phyloP scores from a whole-genome alignment of 2,329 filamentous ascomycete species.

The Apiospora sp. region DNA sequence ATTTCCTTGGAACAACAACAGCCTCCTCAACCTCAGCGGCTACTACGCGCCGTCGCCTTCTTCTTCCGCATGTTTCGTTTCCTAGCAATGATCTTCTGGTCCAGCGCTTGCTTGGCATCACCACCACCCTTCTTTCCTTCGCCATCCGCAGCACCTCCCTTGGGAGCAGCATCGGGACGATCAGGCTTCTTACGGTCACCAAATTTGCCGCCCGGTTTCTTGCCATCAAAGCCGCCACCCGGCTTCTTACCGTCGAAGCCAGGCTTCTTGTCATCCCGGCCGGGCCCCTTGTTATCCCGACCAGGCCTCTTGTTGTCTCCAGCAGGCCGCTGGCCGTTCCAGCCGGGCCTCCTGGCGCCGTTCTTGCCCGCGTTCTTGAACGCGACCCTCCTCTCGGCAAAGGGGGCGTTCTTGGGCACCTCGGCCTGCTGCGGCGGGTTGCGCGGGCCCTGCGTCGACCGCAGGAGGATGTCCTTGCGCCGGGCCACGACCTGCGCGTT shows the following conservation, averaged over 20 bases:
- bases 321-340: not conserved
- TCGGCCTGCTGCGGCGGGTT: slow-evolving; percentile 30
- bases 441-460: slow-evolving; percentile 37
- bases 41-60: slow-evolving; percentile 50
- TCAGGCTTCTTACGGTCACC: slow-evolving; percentile 20
- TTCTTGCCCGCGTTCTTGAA: slow-evolving; percentile 5
- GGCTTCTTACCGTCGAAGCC: slow-evolving; percentile 23
- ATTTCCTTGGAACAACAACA: not conserved
- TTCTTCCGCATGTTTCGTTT: slow-evolving; percentile 83
- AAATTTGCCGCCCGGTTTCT: slow-evolving; percentile 11
- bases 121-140: slow-evolving; percentile 38
- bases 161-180: slow-evolving; percentile 12
- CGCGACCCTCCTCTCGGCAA: not conserved
- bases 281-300: not conserved
- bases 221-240: slow-evolving; percentile 24
- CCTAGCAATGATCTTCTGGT: slow-evolving; percentile 83
- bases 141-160: slow-evolving; percentile 28
- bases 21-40: not conserved
- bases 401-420: slow-evolving; percentile 3
- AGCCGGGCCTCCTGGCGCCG: not conserved
- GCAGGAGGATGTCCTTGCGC: slow-evolving; percentile 65
- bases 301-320: slow-evolving; percentile 28
- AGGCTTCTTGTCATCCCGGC: slow-evolving; percentile 25
- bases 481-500: slow-evolving; percentile 95
- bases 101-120: slow-evolving; percentile 49